phyloP scores from a whole-genome alignment of 495 filamentous ascomycete genomes.

The Chaetomium fimeti region DNA sequence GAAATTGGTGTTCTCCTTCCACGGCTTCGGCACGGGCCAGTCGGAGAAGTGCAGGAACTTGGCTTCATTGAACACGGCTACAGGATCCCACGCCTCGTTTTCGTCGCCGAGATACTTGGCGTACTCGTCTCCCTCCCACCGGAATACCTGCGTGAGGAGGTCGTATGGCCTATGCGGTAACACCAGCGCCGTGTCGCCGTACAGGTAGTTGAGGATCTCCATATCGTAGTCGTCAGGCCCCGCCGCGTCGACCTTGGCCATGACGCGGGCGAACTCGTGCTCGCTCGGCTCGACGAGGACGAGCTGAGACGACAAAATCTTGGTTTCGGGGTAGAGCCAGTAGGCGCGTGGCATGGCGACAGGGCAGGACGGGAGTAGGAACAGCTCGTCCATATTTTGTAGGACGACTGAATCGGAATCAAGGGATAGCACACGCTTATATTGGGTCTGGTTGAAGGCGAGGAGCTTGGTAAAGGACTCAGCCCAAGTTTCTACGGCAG shows the following conservation, averaged over 20 bases:
- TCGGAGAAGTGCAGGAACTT: slow-evolving; percentile 81
- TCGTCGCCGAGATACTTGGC: slow-evolving; percentile 60
- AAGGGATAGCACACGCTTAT: slow-evolving; percentile 64
- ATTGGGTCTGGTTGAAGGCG: slow-evolving; percentile 68
- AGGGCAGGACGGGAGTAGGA: slow-evolving; percentile 59
- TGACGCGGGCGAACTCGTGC: slow-evolving; percentile 54
- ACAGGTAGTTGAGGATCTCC: slow-evolving; percentile 74
- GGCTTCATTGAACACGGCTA: slow-evolving; percentile 60
- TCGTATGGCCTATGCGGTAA: slow-evolving; percentile 74
- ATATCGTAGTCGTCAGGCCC: slow-evolving; percentile 59
- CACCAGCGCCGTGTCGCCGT: slow-evolving; percentile 62
- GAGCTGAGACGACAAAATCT: slow-evolving; percentile 59
- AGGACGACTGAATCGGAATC: slow-evolving; percentile 68
- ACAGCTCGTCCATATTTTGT: slow-evolving; percentile 68
- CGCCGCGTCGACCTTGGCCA: slow-evolving; percentile 46
- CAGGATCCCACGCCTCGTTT: slow-evolving; percentile 66
- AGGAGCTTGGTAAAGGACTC: slow-evolving; percentile 66
- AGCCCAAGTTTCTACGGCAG: slow-evolving; percentile 53
- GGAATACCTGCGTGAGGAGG: slow-evolving; percentile 70
- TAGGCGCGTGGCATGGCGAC: slow-evolving; percentile 72
- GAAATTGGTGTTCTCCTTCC: slow-evolving; percentile 60
- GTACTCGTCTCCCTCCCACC: slow-evolving; percentile 51
- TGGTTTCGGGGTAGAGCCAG: slow-evolving; percentile 59
- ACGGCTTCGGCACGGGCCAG: slow-evolving; percentile 78
- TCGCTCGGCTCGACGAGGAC: slow-evolving; percentile 65